Evolutionary conservation across 805 yeast genomes (phyloP).

Genomic region (Starmerella bombi): DNA sequence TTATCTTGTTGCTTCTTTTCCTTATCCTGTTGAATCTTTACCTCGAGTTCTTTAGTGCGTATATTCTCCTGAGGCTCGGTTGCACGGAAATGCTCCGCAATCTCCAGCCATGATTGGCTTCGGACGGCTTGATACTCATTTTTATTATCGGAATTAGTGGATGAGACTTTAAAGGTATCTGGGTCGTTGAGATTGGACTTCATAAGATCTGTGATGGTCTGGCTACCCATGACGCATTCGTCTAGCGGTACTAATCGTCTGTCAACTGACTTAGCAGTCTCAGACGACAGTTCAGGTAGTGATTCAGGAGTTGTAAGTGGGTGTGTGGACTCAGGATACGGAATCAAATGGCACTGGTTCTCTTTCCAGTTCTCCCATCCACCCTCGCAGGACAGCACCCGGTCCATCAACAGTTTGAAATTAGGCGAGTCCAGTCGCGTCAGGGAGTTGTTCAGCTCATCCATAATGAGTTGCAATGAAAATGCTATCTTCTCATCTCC

Average conservation of each 20-base stretch:
- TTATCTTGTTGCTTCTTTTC: neutral
- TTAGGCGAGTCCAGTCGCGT: too few relatives aligned
- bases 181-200: neutral
- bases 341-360: neutral
- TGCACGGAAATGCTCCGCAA: neutral
- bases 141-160: too few relatives aligned
- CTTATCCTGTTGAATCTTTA: neutral
- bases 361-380: constrained; percentile 5
- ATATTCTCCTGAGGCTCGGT: neutral
- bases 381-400: neutral
- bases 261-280: neutral
- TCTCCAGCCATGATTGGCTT: constrained; percentile 2
- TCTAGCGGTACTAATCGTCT: neutral
- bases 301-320: neutral
- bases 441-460: too few relatives aligned
- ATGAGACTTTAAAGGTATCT: neutral
- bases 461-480: too few relatives aligned
- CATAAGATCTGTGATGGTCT: neutral
- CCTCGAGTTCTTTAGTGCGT: neutral
- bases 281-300: neutral
- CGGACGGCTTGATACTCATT: neutral
- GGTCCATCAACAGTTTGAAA: neutral
- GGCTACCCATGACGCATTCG: neutral
- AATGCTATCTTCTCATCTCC: too few relatives aligned
- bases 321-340: neutral